These are phyloP conservation scores for Kwoniella newhampshirensis DNA, from an alignment of 768 basidiomycete genomes.

Conservation along the genomic window DNA sequence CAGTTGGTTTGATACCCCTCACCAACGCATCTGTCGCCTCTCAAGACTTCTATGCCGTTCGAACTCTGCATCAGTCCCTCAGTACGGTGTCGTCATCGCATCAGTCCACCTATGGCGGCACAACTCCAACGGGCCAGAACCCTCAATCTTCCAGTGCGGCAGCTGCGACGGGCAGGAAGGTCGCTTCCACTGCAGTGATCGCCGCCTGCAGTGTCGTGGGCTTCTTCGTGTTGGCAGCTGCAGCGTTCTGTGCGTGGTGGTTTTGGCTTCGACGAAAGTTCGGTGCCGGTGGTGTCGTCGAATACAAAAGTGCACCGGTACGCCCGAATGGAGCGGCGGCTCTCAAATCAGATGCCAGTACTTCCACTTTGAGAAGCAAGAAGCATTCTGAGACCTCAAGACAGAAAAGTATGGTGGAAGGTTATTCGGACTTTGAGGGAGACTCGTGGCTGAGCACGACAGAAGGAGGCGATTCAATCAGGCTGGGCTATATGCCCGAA, in stretches of 20 bases:
- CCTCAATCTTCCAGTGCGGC: slow-evolving; percentile 14
- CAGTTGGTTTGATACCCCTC: slow-evolving; percentile 44
- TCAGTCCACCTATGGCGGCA: slow-evolving; percentile 20
- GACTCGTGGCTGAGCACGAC: slow-evolving; percentile 46
- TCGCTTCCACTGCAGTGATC: slow-evolving; percentile 42
- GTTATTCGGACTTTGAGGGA: slow-evolving; percentile 45
- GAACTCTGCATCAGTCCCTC: slow-evolving; percentile 38
- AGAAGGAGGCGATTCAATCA: slow-evolving; percentile 36
- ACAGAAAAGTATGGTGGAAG: slow-evolving; percentile 52
- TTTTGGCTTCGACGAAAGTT: slow-evolving; percentile 50
- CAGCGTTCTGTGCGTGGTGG: slow-evolving; percentile 51
- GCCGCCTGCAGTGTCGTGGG: slow-evolving; percentile 41
- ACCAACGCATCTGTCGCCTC: slow-evolving; percentile 48
- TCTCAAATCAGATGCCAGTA: slow-evolving; percentile 22
- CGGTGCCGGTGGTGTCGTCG: slow-evolving; percentile 34
- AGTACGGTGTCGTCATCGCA: slow-evolving; percentile 27
- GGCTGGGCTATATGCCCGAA: slow-evolving; percentile 41
- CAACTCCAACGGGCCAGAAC: slow-evolving; percentile 12
- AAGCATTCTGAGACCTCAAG: slow-evolving; percentile 43
- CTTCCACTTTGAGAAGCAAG: slow-evolving; percentile 27
- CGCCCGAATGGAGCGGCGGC: slow-evolving; percentile 9
- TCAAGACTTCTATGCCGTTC: slow-evolving; percentile 51
- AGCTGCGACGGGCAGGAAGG: slow-evolving; percentile 14
- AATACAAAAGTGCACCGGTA: slow-evolving; percentile 14
- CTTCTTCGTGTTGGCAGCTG: slow-evolving; percentile 47